These are phyloP conservation scores for Auricularia sp. DNA, from an alignment of 768 basidiomycete species.

Conservation along the genomic window DNA sequence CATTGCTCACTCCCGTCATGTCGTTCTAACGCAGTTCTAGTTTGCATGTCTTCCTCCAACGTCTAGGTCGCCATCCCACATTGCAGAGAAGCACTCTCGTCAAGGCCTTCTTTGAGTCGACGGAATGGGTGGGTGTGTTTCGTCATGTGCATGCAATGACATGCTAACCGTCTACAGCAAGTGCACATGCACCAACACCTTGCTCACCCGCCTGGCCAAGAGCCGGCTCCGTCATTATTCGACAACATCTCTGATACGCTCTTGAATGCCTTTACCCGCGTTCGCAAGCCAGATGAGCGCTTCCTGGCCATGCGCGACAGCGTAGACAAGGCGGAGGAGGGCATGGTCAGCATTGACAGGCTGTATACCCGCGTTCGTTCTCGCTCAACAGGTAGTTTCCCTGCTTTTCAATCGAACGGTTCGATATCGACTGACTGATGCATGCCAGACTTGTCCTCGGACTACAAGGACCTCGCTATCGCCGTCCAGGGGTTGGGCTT, in stretches of 20 bases:
- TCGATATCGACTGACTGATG: background rate
- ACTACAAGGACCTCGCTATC: slow-evolving; percentile 95
- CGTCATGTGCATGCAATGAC: background rate
- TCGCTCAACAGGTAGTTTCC: slow-evolving; percentile 63
- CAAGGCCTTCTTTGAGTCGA: slow-evolving; percentile 91
- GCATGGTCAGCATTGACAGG: slow-evolving; percentile 70
- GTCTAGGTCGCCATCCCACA: slow-evolving; percentile 87
- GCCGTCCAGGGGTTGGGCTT: slow-evolving; percentile 96
- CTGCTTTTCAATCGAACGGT: slow-evolving; percentile 17
- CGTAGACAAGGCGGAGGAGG: slow-evolving; percentile 95
- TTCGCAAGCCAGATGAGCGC: slow-evolving; percentile 93
- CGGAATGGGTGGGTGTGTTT: slow-evolving; percentile 78
- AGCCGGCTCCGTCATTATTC: slow-evolving; percentile 67
- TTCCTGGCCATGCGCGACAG: slow-evolving; percentile 86
- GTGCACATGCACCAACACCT: slow-evolving; percentile 96
- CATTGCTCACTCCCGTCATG: slow-evolving; percentile 7
- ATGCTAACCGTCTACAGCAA: slow-evolving; percentile 40
- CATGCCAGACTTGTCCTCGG: slow-evolving; percentile 81
- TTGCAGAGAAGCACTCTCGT: slow-evolving; percentile 83
- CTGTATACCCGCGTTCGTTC: slow-evolving; percentile 68
- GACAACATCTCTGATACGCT: slow-evolving; percentile 95
- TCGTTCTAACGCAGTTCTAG: slow-evolving; percentile 29
- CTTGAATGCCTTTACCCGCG: slow-evolving; percentile 88
- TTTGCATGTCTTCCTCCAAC: slow-evolving; percentile 84
- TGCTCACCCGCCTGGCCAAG: slow-evolving; percentile 84